Evolutionary conservation across 2,329 filamentous ascomycete genomes (phyloP).

Genomic region (Sphaerulina vaccinii): DNA sequence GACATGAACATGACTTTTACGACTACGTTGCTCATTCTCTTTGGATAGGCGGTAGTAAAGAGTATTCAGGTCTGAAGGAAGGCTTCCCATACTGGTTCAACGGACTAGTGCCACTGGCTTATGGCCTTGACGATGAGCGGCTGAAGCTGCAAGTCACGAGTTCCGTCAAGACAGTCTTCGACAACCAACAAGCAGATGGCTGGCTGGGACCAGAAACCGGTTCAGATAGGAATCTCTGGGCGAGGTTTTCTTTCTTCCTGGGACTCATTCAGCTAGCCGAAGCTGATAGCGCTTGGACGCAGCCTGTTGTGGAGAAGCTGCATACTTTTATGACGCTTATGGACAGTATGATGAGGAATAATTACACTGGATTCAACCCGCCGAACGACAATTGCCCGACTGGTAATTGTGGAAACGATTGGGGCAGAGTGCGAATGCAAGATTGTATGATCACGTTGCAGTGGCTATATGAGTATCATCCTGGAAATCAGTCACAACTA

Average conservation of each 20-base stretch:
- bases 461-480: conserved; percentile 51
- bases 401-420: conserved; percentile 36
- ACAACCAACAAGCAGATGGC: conserved; percentile 53
- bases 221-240: conserved; percentile 48
- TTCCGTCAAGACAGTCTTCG: conserved; percentile 50
- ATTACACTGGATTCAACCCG: conserved; percentile 51
- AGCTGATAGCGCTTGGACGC: conserved; percentile 46
- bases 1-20: conserved; percentile 57
- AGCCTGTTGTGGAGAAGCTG: conserved; percentile 50
- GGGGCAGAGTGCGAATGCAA: conserved; percentile 42
- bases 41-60: conserved; percentile 53
- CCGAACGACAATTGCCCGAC: conserved; percentile 28
- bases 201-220: conserved; percentile 59
- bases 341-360: conserved; percentile 55
- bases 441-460: conserved; percentile 50
- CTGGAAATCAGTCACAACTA: conserved; percentile 37
- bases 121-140: conserved; percentile 48
- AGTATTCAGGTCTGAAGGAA: conserved; percentile 57
- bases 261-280: conserved; percentile 53
- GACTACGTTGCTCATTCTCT: conserved; percentile 52
- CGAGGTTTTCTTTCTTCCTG: conserved; percentile 51
- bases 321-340: conserved; percentile 52
- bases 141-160: conserved; percentile 52
- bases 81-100: conserved; percentile 61
- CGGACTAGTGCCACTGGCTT: conserved; percentile 57